Percentiles rank a stretch among this genome's conserved stretches.
Conservation (phyloP, 1,139 yeast species). For the Groenewaldozyma auringiensis region DNA sequence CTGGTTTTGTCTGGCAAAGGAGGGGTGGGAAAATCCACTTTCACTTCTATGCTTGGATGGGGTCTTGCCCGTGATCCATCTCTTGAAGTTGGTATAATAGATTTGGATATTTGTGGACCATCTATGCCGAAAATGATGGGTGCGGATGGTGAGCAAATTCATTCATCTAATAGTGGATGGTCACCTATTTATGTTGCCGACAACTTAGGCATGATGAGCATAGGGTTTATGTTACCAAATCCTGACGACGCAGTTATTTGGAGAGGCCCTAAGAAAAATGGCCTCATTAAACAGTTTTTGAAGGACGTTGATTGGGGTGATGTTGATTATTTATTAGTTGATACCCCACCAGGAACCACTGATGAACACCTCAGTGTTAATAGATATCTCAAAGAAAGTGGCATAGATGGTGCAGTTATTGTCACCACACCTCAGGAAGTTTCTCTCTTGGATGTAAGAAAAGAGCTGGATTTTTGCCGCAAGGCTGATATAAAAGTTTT, state of each 20-base stretch:
- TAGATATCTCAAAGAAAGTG: slow-evolving; percentile 78
- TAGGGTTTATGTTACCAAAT: slow-evolving; percentile 91
- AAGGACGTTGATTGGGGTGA: slow-evolving; percentile 97
- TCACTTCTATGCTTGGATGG: slow-evolving; percentile 92
- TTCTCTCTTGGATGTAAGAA: slow-evolving; percentile 86
- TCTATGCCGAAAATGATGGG: slow-evolving; percentile 94
- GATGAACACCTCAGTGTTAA: slow-evolving; percentile 94
- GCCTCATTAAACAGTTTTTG: slow-evolving; percentile 84
- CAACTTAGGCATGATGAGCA: slow-evolving; percentile 91
- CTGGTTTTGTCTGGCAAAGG: slow-evolving; percentile 93
- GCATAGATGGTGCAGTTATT: slow-evolving; percentile 90
- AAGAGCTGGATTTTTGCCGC: slow-evolving; percentile 89
- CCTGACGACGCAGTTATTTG: slow-evolving; percentile 92
- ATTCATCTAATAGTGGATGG: slow-evolving; percentile 90
- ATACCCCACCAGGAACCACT: slow-evolving; percentile 98
- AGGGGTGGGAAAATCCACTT: slow-evolving; percentile 96
- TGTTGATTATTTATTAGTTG: slow-evolving; percentile 81
- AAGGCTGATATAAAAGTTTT: slow-evolving; percentile 80
- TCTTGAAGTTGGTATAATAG: slow-evolving; percentile 92
- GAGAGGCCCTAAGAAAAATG: slow-evolving; percentile 94
- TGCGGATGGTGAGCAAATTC: slow-evolving; percentile 78
- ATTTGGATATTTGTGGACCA: slow-evolving; percentile 95
- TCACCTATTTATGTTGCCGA: slow-evolving; percentile 95
- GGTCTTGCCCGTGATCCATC: slow-evolving; percentile 87
- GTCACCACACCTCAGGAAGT: slow-evolving; percentile 99